Base-by-base conservation (phyloP, 495 filamentous ascomycete genomes). In the Antarctomyces pellizariae region DNA sequence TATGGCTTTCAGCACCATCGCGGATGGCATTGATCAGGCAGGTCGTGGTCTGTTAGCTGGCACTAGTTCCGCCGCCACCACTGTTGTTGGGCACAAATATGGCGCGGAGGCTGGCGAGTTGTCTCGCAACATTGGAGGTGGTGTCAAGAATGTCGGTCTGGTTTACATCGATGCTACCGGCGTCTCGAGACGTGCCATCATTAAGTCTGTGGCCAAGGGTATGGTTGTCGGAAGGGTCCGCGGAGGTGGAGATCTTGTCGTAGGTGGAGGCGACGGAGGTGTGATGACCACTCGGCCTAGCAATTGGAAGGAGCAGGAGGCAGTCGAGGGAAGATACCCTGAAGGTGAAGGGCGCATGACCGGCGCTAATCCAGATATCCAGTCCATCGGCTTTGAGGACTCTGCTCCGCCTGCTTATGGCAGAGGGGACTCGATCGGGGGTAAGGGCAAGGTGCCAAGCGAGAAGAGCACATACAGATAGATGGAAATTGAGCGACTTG, bases 101-200 rank as follows among this genome's bases (percentile, higher is more conserved):
- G 86, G 86, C 5, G 40, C 59, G 4, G 78, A 95, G 48, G 86
- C 86, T 2, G 74, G 77, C 29, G 54, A 62, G 3, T 53, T 95
- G 3, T 65, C 78, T 3, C 51, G 57, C 25, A 57, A 71, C 24
- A 39, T 97, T 25, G 76, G 76, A 0, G 74, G 82, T 2, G 80
- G 80, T 4, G 71, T 91, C 36, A 89, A 76, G 54, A 95, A 95
- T 38, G 89, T 95, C 22, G 84, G 82, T 3, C 54, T 97, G 19
- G 86, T 97, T n/a, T 97, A 97, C 42, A 84, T 97, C 21, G 86
- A 97, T 41, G 89, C 83, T 4, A 69, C 78, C 0, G 86, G 86
- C 3, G 89, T 97, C 3, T 83, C 73, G 25, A 57, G 86, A 7
- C 59, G 72, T 34, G 89, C 89, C 0, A 62, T 97, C 26, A 64